Evolutionary conservation across 805 yeast genomes (phyloP).

Genomic region (Metschnikowia arizonensis): DNA sequence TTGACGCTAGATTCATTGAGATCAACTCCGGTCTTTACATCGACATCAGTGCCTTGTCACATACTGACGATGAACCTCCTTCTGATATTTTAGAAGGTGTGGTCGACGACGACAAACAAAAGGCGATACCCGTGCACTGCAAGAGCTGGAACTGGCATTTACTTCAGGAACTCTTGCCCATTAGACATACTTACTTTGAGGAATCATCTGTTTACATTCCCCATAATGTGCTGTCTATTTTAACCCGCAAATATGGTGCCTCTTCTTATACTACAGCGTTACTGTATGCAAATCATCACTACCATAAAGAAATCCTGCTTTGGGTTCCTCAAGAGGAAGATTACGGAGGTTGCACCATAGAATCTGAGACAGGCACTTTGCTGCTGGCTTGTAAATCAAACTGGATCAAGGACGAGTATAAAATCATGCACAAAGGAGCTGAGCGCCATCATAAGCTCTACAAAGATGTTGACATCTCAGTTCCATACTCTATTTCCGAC

Average conservation of each 20-base stretch:
- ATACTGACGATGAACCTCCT: conserved; percentile 13
- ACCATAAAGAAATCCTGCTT: conserved; percentile 39
- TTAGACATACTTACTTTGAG: conserved; percentile 35
- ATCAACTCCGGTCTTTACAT: conserved; percentile 38
- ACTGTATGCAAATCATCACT: conserved; percentile 31
- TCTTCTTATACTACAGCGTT: conserved; percentile 27
- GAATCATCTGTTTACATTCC: conserved; percentile 36
- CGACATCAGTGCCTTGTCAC: conserved; percentile 17
- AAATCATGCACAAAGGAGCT: conserved; percentile 23
- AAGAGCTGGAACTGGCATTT: conserved; percentile 40
- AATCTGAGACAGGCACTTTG: conserved; percentile 33
- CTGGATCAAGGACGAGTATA: conserved; percentile 33
- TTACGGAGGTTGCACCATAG: conserved; percentile 19
- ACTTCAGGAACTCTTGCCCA: conserved; percentile 32
- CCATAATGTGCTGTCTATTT: conserved; percentile 27
- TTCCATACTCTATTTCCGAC: conserved; percentile 22
- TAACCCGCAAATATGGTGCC: conserved; percentile 31
- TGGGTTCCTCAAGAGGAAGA: conserved; percentile 48
- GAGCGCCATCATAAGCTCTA: conserved; percentile 24
- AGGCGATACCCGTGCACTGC: conserved; percentile 30
- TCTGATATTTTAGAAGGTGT: conserved; percentile 1
- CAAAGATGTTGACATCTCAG: conserved; percentile 22
- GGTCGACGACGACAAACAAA: conserved; percentile 2
- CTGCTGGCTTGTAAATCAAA: conserved; percentile 12
- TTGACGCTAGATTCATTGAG: conserved; percentile 22